phyloP scores from a whole-genome alignment of 2,329 filamentous ascomycete species.

The Dactylellina sp. region DNA sequence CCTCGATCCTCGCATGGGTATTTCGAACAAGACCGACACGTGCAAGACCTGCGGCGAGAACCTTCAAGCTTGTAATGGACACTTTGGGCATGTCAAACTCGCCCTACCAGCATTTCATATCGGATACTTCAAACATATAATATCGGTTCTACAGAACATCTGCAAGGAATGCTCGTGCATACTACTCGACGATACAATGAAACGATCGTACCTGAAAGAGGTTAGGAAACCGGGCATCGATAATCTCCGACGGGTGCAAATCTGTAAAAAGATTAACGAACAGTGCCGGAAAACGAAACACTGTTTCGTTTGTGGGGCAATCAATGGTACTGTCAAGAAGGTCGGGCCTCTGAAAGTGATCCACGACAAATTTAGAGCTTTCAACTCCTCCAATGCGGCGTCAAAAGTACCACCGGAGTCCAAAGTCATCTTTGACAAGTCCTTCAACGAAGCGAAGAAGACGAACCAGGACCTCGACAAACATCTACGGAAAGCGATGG shows the following conservation, averaged over 20 bases:
- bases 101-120: conserved; percentile 95
- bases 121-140: conserved; percentile 93
- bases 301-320: conserved; percentile 81
- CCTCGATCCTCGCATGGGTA: conserved; percentile 87
- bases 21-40: conserved; percentile 81
- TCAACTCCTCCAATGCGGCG: conserved; percentile 85
- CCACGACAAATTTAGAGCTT: conserved; percentile 90
- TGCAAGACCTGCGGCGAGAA: conserved; percentile 87
- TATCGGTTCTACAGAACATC: conserved; percentile 90
- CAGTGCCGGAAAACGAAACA: conserved; percentile 87
- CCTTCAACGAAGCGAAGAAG: conserved; percentile 82
- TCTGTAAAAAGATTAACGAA: conserved; percentile 88
- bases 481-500: conserved; percentile 89
- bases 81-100: conserved; percentile 93
- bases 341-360: conserved; percentile 90
- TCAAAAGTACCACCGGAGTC: conserved; percentile 85
- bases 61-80: conserved; percentile 87
- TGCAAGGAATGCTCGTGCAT: conserved; percentile 94
- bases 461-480: conserved; percentile 87
- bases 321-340: conserved; percentile 94
- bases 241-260: conserved; percentile 82
- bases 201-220: conserved; percentile 80
- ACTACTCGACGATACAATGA: conserved; percentile 82
- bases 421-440: conserved; percentile 86
- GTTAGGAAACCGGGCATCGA: conserved; percentile 85